Evolutionary conservation across 805 yeast genomes (phyloP).

Genomic region (Starmerella scarabaei): DNA sequence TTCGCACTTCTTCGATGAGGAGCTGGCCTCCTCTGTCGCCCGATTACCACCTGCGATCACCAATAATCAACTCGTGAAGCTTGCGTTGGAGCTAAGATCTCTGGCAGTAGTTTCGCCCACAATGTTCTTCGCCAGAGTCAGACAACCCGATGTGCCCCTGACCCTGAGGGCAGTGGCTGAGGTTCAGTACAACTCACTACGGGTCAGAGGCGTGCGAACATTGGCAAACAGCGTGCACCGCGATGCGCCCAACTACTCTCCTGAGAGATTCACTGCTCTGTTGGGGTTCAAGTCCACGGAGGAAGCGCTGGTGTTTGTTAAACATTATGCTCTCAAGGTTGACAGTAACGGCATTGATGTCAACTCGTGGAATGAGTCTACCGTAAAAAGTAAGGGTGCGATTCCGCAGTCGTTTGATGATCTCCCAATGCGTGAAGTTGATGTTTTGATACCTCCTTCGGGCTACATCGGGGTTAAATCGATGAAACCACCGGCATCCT

Average conservation of each 20-base stretch:
- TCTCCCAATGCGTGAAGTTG: neutral
- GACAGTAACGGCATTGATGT: constrained; percentile 15
- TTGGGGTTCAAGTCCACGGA: constrained; percentile 57
- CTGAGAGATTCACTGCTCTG: constrained; percentile 34
- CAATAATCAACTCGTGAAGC: constrained; percentile 44
- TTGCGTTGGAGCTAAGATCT: constrained; percentile 59
- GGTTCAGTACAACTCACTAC: constrained; percentile 52
- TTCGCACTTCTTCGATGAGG: constrained; percentile 72
- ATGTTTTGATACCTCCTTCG: neutral
- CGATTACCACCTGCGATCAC: constrained; percentile 47
- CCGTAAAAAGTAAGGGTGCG: constrained; percentile 4
- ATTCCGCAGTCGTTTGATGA: constrained; percentile 12
- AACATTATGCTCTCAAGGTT: constrained; percentile 42
- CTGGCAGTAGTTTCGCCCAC: constrained; percentile 37
- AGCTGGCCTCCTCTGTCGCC: constrained; percentile 64
- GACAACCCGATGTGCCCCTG: constrained; percentile 44
- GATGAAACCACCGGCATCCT: neutral
- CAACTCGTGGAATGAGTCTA: constrained; percentile 14
- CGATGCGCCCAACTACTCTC: constrained; percentile 44
- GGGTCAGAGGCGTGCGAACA: constrained; percentile 58
- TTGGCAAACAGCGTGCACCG: constrained; percentile 56
- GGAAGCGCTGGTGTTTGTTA: constrained; percentile 44
- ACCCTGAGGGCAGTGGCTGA: constrained; percentile 64
- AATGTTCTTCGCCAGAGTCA: constrained; percentile 48
- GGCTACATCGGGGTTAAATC: neutral